A percentile compares a stretch with the other conserved stretches of the same genome.
These are phyloP conservation scores for Hyaloraphidium curvatum DNA, from an alignment of 192 early-diverging fungal genomes.

Conservation along the genomic window DNA sequence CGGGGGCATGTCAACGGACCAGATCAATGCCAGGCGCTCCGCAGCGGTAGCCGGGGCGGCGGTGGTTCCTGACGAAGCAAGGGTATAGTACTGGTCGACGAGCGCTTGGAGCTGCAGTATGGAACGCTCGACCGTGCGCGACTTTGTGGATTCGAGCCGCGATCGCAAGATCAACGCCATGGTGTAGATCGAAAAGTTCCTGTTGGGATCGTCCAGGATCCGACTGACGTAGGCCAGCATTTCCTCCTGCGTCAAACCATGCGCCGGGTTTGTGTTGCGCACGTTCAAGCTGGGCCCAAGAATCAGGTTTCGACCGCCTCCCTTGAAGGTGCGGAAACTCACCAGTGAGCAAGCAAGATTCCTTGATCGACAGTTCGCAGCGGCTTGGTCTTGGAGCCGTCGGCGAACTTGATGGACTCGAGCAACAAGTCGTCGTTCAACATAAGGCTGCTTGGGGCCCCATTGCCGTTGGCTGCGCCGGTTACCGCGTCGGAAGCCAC, in stretches of 20 bases:
- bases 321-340: background rate
- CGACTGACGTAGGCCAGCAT: conserved; percentile 86
- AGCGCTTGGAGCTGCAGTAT: conserved; percentile 83
- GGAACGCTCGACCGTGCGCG: conserved; percentile 76
- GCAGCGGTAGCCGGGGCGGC: conserved; percentile 41
- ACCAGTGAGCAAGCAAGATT: conserved; percentile 59
- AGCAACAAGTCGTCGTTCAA: conserved; percentile 85
- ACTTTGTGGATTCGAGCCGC: conserved; percentile 66
- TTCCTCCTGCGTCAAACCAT: conserved; percentile 87
- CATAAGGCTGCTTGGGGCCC: conserved; percentile 43
- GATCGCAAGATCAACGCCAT: conserved; percentile 82
- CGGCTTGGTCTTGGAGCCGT: conserved; percentile 21
- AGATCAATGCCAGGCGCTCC: conserved; percentile 68
- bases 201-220: conserved; percentile 75
- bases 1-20: conserved; percentile 56
- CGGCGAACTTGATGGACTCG: conserved; percentile 52
- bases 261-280: conserved; percentile 78
- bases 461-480: conserved; percentile 7
- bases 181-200: conserved; percentile 98
- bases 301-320: background rate
- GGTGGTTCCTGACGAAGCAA: too few relatives aligned
- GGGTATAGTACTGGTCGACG: conserved; percentile 78
- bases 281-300: conserved; percentile 74
- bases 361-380: conserved; percentile 54
- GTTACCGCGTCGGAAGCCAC: conserved; percentile 6